Percentiles rank a stretch among this genome's conserved stretches.
Evolutionary conservation across 2,329 filamentous ascomycete genomes (phyloP).

Genomic region (Fusarium dimerum): DNA sequence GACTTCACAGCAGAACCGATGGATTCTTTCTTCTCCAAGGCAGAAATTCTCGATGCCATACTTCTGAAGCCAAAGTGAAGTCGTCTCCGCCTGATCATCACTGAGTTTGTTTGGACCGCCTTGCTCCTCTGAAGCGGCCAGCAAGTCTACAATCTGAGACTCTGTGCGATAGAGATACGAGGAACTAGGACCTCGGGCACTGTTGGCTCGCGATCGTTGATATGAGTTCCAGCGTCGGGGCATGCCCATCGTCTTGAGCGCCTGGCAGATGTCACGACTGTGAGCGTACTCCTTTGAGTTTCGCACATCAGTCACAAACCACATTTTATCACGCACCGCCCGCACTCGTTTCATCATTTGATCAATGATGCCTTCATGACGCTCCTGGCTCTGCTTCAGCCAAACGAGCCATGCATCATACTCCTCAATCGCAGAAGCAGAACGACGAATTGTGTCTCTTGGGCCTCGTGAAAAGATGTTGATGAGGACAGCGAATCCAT

Average conservation of each 20-base stretch:
- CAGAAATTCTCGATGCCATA: constrained; percentile 91
- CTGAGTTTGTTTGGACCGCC: constrained; percentile 93
- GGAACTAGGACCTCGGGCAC: constrained; percentile 49
- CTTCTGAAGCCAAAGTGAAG: constrained; percentile 77
- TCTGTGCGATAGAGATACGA: constrained; percentile 78
- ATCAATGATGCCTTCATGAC: constrained; percentile 73
- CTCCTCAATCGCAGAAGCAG: constrained; percentile 72
- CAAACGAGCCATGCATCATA: constrained; percentile 82
- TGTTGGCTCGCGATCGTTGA: constrained; percentile 49
- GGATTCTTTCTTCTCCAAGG: constrained; percentile 89
- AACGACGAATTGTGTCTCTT: constrained; percentile 67
- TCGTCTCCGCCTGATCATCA: constrained; percentile 91
- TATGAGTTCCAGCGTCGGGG: constrained; percentile 57
- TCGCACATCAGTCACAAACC: constrained; percentile 93
- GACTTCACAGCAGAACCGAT: constrained; percentile 89
- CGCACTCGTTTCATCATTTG: constrained; percentile 73
- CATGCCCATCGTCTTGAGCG: constrained; percentile 86
- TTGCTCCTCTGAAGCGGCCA: constrained; percentile 80
- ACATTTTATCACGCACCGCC: constrained; percentile 92
- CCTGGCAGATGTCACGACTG: constrained; percentile 80
- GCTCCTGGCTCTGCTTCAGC: constrained; percentile 79
- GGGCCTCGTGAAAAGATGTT: constrained; percentile 75
- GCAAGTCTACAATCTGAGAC: constrained; percentile 81
- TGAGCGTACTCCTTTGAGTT: constrained; percentile 88
- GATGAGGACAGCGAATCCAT: constrained; percentile 71